Evolutionary conservation across 306 rosid genomes (phyloP), one percentile per base, ranked within the genome.

Genomic region (Comarum palustre): DNA sequence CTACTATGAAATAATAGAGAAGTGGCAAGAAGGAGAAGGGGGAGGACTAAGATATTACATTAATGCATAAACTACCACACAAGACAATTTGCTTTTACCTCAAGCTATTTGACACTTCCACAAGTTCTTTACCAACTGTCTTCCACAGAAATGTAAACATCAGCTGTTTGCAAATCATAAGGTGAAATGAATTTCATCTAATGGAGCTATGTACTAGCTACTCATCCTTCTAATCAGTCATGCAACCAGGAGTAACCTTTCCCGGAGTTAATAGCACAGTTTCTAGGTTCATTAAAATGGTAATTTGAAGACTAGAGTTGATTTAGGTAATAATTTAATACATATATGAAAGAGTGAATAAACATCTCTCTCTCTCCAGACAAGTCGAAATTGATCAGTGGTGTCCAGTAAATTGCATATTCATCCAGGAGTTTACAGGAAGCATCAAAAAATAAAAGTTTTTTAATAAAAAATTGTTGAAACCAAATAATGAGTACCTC

Each of bases 401-500:
- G 19, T 31, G 4, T 13, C 8, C 11, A 20, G 34, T 11, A 55
- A 55, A 17, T 25, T 2, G 38, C 7, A 39, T 69, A 24, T 36
- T 36, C 55, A 14, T 46, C 39, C 29, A 62, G 41, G 29, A 65
- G 31, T 45, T 69, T 50, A 43, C 46, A 57, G 54, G 19, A 51
- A 74, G 57, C 75, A 52, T 73, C 57, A 62, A 75, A 66, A 69
- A 52, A 14, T 20, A 4, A 24, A 57, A 57, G 64, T 7, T 66
- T 58, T 32, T 74, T 45, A 72, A 73, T 45, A 46, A 75, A 32
- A 71, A 70, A 3, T 17, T 45, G 48, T 27, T 36, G 78, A 69
- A 61, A 73, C 29, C 41, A 59, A 47, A 52, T 46, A 52, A 77
- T 57, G 57, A 41, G 38, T 86, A 93, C 98, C 98, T 93, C 98